Conservation (phyloP, 495 filamentous ascomycete genomes). For the Talaromyces ruber region DNA sequence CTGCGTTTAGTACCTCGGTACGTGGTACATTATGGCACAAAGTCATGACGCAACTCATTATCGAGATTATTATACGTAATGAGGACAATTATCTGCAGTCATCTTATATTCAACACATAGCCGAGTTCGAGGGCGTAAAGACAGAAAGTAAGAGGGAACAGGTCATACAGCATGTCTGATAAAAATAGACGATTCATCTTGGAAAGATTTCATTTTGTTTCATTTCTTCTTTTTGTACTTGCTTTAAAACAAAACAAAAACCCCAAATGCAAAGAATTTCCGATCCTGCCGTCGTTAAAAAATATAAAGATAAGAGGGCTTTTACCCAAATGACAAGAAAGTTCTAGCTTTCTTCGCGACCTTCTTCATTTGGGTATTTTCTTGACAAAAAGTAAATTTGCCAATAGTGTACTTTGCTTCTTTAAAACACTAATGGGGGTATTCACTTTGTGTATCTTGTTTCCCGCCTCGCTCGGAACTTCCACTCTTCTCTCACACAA, state of each 20-base stretch:
- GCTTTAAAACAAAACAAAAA: constrained; percentile 1
- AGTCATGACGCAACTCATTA: too few species aligned
- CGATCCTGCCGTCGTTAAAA: constrained; percentile 3
- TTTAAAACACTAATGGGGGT: background rate
- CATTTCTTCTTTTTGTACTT: background rate
- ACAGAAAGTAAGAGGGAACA: too few species aligned
- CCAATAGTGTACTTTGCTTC: background rate
- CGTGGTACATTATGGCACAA: too few species aligned
- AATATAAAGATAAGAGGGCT: background rate
- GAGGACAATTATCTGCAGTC: too few species aligned
- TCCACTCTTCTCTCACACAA: background rate
- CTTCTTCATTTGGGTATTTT: constrained; percentile 2
- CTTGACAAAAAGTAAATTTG: background rate
- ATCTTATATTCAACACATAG: too few species aligned
- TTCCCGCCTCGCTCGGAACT: background rate
- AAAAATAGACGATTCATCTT: background rate
- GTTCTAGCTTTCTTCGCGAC: background rate
- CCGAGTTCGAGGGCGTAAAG: too few species aligned
- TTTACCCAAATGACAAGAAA: background rate
- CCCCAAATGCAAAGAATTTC: constrained; percentile 2
- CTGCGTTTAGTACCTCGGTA: too few species aligned
- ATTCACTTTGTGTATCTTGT: background rate
- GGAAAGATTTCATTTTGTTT: constrained; percentile 1
- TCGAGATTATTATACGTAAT: too few species aligned
- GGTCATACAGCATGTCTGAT: too few species aligned